Percentiles rank a stretch among this genome's conserved stretches.
These are phyloP conservation scores for Trichoderma sp. DNA, from an alignment of 2,329 filamentous ascomycete species.

Conservation along the genomic window DNA sequence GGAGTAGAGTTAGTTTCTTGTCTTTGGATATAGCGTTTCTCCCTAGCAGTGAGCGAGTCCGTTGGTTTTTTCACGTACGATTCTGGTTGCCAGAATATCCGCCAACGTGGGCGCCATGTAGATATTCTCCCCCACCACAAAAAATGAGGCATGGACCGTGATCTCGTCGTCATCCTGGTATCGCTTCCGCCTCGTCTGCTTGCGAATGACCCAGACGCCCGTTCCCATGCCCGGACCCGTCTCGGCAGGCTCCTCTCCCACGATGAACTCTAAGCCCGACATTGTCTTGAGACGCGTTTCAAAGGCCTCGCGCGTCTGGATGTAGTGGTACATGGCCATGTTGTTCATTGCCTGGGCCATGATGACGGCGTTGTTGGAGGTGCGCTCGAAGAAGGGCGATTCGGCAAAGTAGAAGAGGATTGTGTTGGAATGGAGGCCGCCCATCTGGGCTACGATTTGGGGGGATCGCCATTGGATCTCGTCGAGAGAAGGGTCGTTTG, in stretches of 20 bases:
- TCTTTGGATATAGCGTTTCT: neutral
- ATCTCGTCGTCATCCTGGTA: slow-evolving; percentile 62
- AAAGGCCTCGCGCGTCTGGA: slow-evolving; percentile 65
- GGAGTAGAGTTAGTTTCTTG: neutral
- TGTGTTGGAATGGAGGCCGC: slow-evolving; percentile 65
- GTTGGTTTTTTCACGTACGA: slow-evolving; percentile 49
- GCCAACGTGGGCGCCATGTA: slow-evolving; percentile 67
- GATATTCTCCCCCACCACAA: slow-evolving; percentile 67
- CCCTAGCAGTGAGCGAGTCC: neutral
- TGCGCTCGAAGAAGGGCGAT: slow-evolving; percentile 70
- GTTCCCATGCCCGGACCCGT: slow-evolving; percentile 67
- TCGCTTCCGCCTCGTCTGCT: slow-evolving; percentile 65
- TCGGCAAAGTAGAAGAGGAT: slow-evolving; percentile 70
- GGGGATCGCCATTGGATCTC: slow-evolving; percentile 70
- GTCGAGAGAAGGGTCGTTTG: slow-evolving; percentile 60
- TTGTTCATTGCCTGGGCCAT: slow-evolving; percentile 66
- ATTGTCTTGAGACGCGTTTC: slow-evolving; percentile 66
- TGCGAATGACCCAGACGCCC: slow-evolving; percentile 71
- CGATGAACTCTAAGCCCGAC: slow-evolving; percentile 68
- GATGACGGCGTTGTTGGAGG: slow-evolving; percentile 68
- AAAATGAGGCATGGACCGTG: slow-evolving; percentile 63
- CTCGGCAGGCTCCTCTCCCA: slow-evolving; percentile 67
- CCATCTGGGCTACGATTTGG: slow-evolving; percentile 53
- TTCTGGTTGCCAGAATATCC: slow-evolving; percentile 62
- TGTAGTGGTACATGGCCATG: slow-evolving; percentile 58